Evolutionary conservation across 2,329 filamentous ascomycete genomes (phyloP), one percentile per base, ranked within the genome.

Genomic region (Plenodomus biglobosus): DNA sequence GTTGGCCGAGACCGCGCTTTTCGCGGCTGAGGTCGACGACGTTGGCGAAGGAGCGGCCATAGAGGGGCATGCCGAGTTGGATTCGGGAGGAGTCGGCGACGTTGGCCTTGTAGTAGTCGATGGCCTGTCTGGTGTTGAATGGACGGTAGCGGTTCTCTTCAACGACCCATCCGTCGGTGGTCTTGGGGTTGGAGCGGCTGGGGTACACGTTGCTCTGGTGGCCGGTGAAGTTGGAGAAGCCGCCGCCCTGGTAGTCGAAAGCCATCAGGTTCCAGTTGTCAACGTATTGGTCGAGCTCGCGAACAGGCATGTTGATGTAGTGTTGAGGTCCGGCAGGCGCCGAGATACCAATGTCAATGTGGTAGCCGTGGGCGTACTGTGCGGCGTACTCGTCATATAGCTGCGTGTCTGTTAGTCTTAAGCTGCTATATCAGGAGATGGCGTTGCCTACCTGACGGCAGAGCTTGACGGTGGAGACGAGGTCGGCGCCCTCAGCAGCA

Each of bases 181-280:
- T 46, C 6, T 17, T 38, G 4, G 58, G 56, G 37, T 58, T 55
- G 27, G 21, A 44, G 32, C 40, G 51, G 30, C 59, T 62, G 3
- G 55, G 38, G 39, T 64, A 62, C 7, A 64, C 55, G 47, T 68
- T 68, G 52, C 58, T 63, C 19, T 56, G 42, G 46, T 68, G 65
- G 6, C 87, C 90, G 1, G 88, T 79, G 16, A 68, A 71, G n/a
- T 75, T 63, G 62, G 91, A 88, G 89, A 90, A 96, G 2, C 85
- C 87, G 8, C 52, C 47, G 1, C 92, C 92, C 10, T 89, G 85
- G 55, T 75, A 78, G 52, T 78, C 76, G 44, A 77, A 78, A 0
- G 75, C 74, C 90, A 95, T 95, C 30, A 90, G 72, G 49, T 79
- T 78, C 70, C 73, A 78, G 56, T 74, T 73, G 58, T 76, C 73